phyloP scores from a whole-genome alignment of 202 grass and related monocot genomes.

The Panicum hallii region DNA sequence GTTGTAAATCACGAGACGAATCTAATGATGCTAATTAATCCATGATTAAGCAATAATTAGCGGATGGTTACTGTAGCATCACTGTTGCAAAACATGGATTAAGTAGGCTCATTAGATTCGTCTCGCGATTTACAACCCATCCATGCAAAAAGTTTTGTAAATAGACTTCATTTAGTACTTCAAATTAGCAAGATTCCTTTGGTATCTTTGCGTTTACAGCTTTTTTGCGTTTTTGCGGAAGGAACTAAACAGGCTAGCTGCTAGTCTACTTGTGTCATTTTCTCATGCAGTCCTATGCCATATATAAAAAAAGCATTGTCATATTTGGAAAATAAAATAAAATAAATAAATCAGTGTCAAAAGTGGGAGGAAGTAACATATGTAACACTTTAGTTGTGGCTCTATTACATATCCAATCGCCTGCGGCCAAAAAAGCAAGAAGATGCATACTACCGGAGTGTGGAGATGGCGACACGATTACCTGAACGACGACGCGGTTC shows the following conservation, averaged over 20 bases:
- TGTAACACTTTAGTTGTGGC: neutral
- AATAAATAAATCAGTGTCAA: neutral
- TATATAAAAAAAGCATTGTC: neutral
- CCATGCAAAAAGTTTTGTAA: too few relatives aligned
- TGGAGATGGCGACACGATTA: slow-evolving; percentile 6
- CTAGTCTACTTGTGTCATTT: neutral
- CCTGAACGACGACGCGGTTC: slow-evolving; percentile 93
- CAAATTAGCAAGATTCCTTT: too few relatives aligned
- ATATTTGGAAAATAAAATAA: neutral
- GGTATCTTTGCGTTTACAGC: too few relatives aligned
- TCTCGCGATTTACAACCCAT: too few relatives aligned
- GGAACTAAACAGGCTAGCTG: neutral
- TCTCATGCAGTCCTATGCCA: neutral
- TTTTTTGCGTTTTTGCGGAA: too few relatives aligned
- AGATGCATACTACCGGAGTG: neutral
- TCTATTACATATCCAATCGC: neutral
- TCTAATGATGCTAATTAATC: too few relatives aligned
- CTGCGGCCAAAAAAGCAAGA: neutral
- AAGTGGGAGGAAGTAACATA: neutral
- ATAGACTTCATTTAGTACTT: too few relatives aligned
- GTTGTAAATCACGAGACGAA: too few relatives aligned
- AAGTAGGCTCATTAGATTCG: too few relatives aligned
- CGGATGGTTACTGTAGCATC: too few relatives aligned
- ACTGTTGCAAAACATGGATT: too few relatives aligned
- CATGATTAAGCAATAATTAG: too few relatives aligned